Evolutionary conservation across 495 filamentous ascomycete species (phyloP).

Genomic region (Penicillium psychrofluorescens): DNA sequence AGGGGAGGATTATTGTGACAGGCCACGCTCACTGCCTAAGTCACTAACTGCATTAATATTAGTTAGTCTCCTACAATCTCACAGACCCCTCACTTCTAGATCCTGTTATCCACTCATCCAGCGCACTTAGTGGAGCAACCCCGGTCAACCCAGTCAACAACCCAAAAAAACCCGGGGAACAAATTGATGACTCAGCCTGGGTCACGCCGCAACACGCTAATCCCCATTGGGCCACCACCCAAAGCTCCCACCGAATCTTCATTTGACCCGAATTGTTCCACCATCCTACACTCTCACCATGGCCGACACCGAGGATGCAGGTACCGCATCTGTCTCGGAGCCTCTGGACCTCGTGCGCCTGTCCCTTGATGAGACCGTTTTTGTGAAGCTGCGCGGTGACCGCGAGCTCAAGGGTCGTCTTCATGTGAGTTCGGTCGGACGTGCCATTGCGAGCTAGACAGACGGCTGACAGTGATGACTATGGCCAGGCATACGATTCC

Average conservation of each 20-base stretch:
- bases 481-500: slow-evolving; percentile 82
- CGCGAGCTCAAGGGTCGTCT: slow-evolving; percentile 90
- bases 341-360: slow-evolving; percentile 93
- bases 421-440: slow-evolving; percentile 55
- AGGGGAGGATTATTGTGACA: too few species aligned
- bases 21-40: too few species aligned
- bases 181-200: slow-evolving; percentile 10
- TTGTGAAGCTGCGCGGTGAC: slow-evolving; percentile 93
- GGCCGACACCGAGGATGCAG: slow-evolving; percentile 65
- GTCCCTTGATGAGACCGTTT: slow-evolving; percentile 89
- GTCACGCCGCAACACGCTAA: slow-evolving; percentile 3
- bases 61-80: too few species aligned
- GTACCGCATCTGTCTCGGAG: slow-evolving; percentile 61
- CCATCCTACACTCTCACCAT: slow-evolving; percentile 34
- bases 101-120: too few species aligned
- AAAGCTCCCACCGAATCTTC: slow-evolving; percentile 5
- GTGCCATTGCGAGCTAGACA: background rate
- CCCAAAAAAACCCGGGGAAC: slow-evolving; percentile 11
- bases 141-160: slow-evolving; percentile 1
- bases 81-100: too few species aligned
- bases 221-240: slow-evolving; percentile 9
- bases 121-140: background rate
- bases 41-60: too few species aligned
- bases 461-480: slow-evolving; percentile 9
- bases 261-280: background rate